Percentiles rank a stretch among this genome's conserved stretches.
Conservation (phyloP, 345 rosid species). For the Trapa incisa region DNA sequence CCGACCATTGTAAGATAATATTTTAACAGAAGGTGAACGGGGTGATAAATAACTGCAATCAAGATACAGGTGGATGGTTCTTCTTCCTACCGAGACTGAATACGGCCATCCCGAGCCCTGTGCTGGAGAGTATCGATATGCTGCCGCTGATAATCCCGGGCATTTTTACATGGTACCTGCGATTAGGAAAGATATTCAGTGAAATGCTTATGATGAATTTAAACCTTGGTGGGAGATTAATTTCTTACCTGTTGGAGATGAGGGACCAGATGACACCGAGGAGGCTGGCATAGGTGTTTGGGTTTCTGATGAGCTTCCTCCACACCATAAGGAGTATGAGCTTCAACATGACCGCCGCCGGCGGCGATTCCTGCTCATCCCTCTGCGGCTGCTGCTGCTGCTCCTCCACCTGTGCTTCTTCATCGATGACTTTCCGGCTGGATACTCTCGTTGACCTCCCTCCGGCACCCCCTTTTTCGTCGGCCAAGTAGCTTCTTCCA, state of each 20-base stretch:
- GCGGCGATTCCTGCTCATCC: neutral
- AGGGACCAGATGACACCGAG: conserved; percentile 17
- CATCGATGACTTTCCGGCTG: neutral
- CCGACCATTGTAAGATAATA: neutral
- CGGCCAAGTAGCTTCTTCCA: neutral
- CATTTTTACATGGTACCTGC: neutral
- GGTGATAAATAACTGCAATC: too few relatives aligned
- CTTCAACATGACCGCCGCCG: conserved; percentile 3
- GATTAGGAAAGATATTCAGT: too few relatives aligned
- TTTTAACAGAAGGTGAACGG: too few relatives aligned
- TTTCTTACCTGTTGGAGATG: neutral
- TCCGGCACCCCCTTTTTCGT: neutral
- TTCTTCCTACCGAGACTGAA: conserved; percentile 14
- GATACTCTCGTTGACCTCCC: neutral
- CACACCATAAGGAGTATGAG: conserved; percentile 9
- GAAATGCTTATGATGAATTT: too few relatives aligned
- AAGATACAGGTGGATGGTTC: too few relatives aligned
- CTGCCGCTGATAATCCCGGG: conserved; percentile 10
- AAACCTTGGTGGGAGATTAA: too few relatives aligned
- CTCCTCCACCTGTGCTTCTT: neutral
- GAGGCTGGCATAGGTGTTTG: conserved; percentile 11
- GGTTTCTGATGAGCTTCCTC: conserved; percentile 16
- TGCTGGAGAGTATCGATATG: conserved; percentile 11
- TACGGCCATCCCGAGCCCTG: conserved; percentile 18
- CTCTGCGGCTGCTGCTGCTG: too few relatives aligned